Percentiles rank a stretch among this genome's conserved stretches.
These are phyloP conservation scores for Diutina mesorugosa DNA, from an alignment of 1,139 yeast species.

Conservation along the genomic window DNA sequence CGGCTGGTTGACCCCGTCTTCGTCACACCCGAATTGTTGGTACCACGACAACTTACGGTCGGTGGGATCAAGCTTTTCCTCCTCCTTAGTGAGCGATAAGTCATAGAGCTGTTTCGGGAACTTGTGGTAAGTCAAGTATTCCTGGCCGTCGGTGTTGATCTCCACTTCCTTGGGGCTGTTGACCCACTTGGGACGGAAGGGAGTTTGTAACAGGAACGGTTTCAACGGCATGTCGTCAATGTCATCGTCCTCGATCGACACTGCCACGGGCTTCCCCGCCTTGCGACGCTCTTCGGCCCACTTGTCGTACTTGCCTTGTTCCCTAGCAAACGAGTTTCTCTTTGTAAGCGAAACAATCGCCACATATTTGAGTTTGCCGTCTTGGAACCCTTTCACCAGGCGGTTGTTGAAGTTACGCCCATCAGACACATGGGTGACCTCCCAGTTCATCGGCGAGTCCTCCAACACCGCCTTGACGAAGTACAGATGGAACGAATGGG, in stretches of 20 bases:
- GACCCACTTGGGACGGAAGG: constrained; percentile 18
- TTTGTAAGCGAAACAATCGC: constrained; percentile 40
- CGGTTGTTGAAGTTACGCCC: constrained; percentile 55
- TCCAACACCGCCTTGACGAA: constrained; percentile 21
- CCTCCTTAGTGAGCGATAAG: constrained; percentile 11
- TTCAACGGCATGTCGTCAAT: constrained; percentile 11
- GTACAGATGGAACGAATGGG: constrained; percentile 30
- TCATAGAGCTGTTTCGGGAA: constrained; percentile 29
- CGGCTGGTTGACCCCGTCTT: constrained; percentile 8
- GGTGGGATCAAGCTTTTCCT: constrained; percentile 15
- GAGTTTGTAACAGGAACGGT: constrained; percentile 28
- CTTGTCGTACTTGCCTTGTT: constrained; percentile 7
- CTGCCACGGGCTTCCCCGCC: background rate
- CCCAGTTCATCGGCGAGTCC: constrained; percentile 10
- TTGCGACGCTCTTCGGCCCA: constrained; percentile 1
- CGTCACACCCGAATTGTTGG: constrained; percentile 24
- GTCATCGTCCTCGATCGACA: constrained; percentile 12
- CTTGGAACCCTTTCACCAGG: constrained; percentile 43
- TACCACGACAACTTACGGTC: constrained; percentile 30
- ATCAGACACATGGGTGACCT: constrained; percentile 16
- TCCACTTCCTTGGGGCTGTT: constrained; percentile 11
- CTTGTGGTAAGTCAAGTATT: constrained; percentile 15
- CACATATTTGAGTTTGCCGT: constrained; percentile 34
- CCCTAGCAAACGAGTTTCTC: constrained; percentile 15
- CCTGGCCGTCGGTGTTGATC: constrained; percentile 9